Conservation (phyloP, 192 early-diverging fungal species). For the Geosiphon pyriformis region DNA sequence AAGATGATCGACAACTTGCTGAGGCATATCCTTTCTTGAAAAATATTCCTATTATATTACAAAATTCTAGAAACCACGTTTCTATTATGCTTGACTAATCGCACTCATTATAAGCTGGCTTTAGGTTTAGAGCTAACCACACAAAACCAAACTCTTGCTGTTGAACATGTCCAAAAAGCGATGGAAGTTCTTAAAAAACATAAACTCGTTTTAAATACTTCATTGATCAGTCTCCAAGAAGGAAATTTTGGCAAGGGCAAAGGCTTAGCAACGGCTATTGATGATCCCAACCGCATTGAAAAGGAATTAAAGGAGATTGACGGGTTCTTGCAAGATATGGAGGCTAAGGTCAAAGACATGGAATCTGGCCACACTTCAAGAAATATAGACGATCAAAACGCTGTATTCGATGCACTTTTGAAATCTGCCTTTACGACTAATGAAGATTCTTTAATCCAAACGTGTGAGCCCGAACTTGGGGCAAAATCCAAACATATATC, state of each 20-base stretch:
- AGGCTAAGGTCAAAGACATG: slow-evolving; percentile 65
- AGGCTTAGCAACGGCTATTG: slow-evolving; percentile 28
- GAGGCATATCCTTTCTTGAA: slow-evolving; percentile 40
- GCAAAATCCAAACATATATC: too few species aligned
- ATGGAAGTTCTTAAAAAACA: slow-evolving; percentile 48
- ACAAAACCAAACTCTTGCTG: slow-evolving; percentile 38
- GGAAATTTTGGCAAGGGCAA: slow-evolving; percentile 43
- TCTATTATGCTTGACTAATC: too few species aligned
- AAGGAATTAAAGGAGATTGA: slow-evolving; percentile 58
- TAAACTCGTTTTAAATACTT: slow-evolving; percentile 36
- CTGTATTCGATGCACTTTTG: too few species aligned
- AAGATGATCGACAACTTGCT: slow-evolving; percentile 56
- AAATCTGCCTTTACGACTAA: too few species aligned
- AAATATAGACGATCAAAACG: too few species aligned
- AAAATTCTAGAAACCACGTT: too few species aligned
- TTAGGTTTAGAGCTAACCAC: slow-evolving; percentile 60
- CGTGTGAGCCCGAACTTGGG: too few species aligned
- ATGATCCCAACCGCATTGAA: slow-evolving; percentile 31
- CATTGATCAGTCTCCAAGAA: slow-evolving; percentile 18
- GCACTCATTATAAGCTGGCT: slow-evolving; percentile 59
- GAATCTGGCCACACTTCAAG: too few species aligned
- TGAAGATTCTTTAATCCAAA: too few species aligned
- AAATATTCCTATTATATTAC: background rate
- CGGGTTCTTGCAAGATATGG: slow-evolving; percentile 58
- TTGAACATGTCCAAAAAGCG: slow-evolving; percentile 53